Evolutionary conservation across 2,329 filamentous ascomycete genomes (phyloP), one percentile per base, ranked within the genome.

Genomic region (Fusarium azukiicola): DNA sequence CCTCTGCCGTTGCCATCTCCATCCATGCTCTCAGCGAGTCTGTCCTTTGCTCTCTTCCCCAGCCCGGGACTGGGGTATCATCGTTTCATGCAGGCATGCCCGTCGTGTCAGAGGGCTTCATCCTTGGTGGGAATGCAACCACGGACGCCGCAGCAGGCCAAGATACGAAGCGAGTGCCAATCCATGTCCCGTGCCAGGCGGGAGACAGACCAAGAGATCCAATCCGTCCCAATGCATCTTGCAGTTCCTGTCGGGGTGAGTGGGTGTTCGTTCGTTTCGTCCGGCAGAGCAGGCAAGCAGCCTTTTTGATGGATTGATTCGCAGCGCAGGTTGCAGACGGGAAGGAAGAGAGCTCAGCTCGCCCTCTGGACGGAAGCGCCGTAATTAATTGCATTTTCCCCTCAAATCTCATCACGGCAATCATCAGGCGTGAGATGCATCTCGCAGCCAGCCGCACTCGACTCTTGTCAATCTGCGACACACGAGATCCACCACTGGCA

Each of bases 401-500:
- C 64, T 76, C 58, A 71, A 52, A 66, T 66, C 61, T 66, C 61
- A 47, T 46, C 23, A 21, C 23, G 58, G 61, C 27, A 58, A 61
- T 63, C 40, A 61, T 27, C 50, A 44, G 23, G 63, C 44, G 23
- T 44, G 47, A 50, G n/a, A 49, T 66, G 42, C 63, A 64, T 68
- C 50, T 70, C 19, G 50, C 72, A 75, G 69, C 44, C 63, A 74
- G 71, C 69, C 49, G 58, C 47, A 67, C 61, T 47, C 50, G 46
- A 49, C 67, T 42, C 46, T 58, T 40, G 52, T 76, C 68, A 74
- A 74, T 67, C 64, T 74, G 72, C 50, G 40, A 69, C 56, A 50
- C 68, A 50, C 68, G 42, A 71, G 74, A 78, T 78, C 76, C 74
- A 74, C 74, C 74, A 49, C 56, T 73, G 27, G 32, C 63, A 32